phyloP scores from a whole-genome alignment of 176 grass and related monocot genomes.

The Paspalum notatum region DNA sequence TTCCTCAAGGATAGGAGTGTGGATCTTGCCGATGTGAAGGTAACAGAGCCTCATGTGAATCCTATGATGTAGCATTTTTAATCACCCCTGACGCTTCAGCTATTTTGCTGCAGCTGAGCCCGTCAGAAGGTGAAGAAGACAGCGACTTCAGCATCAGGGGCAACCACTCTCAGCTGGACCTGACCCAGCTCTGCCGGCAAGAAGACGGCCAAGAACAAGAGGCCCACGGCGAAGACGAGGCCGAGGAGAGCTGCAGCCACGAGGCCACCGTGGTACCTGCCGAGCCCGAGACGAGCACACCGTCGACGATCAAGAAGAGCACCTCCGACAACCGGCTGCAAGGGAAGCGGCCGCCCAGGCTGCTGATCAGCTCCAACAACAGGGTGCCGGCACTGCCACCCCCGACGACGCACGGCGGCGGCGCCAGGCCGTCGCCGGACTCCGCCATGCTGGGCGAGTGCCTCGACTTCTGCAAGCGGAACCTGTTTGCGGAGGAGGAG shows the following conservation, averaged over 20 bases:
- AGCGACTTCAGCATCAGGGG: constrained; percentile 33
- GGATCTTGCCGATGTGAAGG: constrained; percentile 57
- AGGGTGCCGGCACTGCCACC: background rate
- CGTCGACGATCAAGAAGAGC: background rate
- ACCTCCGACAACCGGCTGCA: constrained; percentile 22
- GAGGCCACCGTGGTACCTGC: background rate
- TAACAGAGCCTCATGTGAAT: background rate
- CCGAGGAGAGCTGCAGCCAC: background rate
- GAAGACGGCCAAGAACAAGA: constrained; percentile 4
- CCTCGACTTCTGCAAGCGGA: constrained; percentile 52
- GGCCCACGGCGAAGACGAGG: background rate
- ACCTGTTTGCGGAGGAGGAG: constrained; percentile 35
- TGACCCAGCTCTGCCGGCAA: constrained; percentile 26
- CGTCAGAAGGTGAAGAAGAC: constrained; percentile 41
- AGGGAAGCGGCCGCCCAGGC: constrained; percentile 35
- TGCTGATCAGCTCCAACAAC: constrained; percentile 28
- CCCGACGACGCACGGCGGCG: background rate
- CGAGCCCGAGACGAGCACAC: constrained; percentile 5
- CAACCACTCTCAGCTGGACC: constrained; percentile 36
- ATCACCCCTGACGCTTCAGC: background rate
- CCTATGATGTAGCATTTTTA: background rate
- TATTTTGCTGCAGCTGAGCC: constrained; percentile 24
- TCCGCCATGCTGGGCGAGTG: constrained; percentile 34
- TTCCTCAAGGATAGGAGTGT: constrained; percentile 64
- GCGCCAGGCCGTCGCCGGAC: constrained; percentile 10